Evolutionary conservation across 1,284 basidiomycete species (phyloP).

Genomic region (Ustilago tritici): DNA sequence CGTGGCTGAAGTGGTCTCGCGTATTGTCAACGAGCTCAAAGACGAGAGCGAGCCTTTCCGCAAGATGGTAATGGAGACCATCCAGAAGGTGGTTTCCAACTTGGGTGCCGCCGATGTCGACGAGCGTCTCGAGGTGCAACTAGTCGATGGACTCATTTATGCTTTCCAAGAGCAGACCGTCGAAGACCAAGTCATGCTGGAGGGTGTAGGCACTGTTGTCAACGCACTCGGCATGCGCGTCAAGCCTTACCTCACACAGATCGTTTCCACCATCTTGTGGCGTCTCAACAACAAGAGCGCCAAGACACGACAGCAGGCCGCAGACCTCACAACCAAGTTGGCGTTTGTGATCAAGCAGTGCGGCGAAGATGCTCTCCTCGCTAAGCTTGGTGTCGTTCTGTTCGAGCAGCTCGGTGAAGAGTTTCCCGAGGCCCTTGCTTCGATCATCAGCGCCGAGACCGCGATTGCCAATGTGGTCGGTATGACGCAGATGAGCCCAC

Average conservation of each 20-base stretch:
- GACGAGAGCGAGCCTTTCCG: constrained; percentile 85
- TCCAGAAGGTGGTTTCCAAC: constrained; percentile 92
- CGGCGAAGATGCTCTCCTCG: constrained; percentile 93
- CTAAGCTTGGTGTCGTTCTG: constrained; percentile 94
- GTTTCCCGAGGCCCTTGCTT: constrained; percentile 95
- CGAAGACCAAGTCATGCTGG: constrained; percentile 98
- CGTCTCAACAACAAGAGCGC: constrained; percentile 99
- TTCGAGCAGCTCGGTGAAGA: constrained; percentile 99
- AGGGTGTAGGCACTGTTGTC: constrained; percentile 96
- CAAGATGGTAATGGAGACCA: constrained; percentile 99
- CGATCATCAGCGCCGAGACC: constrained; percentile 97
- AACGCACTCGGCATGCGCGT: constrained; percentile 97
- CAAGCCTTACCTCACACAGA: constrained; percentile 97
- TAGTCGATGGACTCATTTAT: constrained; percentile 98
- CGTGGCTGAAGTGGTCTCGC: constrained; percentile 92
- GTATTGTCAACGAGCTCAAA: constrained; percentile 96
- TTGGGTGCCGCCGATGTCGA: constrained; percentile 96
- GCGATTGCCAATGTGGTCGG: constrained; percentile 99
- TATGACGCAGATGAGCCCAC: constrained; percentile 99
- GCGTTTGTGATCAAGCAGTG: constrained; percentile 99
- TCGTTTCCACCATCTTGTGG: constrained; percentile 99
- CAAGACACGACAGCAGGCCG: constrained; percentile 98
- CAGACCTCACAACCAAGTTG: constrained; percentile 91
- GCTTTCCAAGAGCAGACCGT: constrained; percentile 99
- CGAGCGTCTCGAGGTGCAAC: constrained; percentile 89